Evolutionary conservation across 495 filamentous ascomycete genomes (phyloP).

Genomic region (Penicillium soppii): DNA sequence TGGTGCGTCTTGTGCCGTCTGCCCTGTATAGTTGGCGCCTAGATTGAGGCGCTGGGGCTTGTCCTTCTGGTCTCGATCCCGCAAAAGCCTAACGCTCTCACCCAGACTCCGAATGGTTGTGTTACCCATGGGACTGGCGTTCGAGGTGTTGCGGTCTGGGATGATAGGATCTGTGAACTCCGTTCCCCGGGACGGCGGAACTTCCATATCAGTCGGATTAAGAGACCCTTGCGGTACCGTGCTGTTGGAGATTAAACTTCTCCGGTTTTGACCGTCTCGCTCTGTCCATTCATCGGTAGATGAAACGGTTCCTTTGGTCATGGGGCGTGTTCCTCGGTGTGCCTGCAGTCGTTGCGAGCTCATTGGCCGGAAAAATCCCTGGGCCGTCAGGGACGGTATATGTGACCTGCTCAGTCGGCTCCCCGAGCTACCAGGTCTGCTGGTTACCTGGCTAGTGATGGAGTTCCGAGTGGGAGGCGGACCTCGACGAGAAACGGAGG

Average conservation of each 20-base stretch:
- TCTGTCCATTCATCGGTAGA: constrained; percentile 45
- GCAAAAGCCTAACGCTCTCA: constrained; percentile 73
- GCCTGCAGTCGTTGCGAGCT: constrained; percentile 93
- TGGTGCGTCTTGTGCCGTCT: constrained; percentile 50
- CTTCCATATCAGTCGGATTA: constrained; percentile 54
- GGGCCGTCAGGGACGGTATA: constrained; percentile 82
- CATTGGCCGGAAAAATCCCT: constrained; percentile 95
- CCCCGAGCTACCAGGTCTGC: constrained; percentile 60
- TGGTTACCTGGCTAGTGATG: constrained; percentile 36
- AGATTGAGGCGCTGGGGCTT: constrained; percentile 58
- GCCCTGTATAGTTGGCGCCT: constrained; percentile 51
- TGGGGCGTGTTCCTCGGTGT: constrained; percentile 66
- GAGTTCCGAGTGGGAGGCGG: constrained; percentile 41
- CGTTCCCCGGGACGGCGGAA: constrained; percentile 72
- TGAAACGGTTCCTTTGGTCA: constrained; percentile 40
- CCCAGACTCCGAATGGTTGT: constrained; percentile 63
- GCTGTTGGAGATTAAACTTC: constrained; percentile 48
- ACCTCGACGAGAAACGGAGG: constrained; percentile 50
- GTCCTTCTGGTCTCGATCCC: constrained; percentile 48
- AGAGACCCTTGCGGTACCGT: constrained; percentile 38
- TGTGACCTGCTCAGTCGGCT: constrained; percentile 82
- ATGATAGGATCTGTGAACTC: constrained; percentile 68
- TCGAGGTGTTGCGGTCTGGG: constrained; percentile 67
- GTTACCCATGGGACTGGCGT: constrained; percentile 70
- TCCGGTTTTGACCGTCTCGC: constrained; percentile 46